phyloP scores from a whole-genome alignment of 805 yeast genomes.

The Myxozyma nipponensis region DNA sequence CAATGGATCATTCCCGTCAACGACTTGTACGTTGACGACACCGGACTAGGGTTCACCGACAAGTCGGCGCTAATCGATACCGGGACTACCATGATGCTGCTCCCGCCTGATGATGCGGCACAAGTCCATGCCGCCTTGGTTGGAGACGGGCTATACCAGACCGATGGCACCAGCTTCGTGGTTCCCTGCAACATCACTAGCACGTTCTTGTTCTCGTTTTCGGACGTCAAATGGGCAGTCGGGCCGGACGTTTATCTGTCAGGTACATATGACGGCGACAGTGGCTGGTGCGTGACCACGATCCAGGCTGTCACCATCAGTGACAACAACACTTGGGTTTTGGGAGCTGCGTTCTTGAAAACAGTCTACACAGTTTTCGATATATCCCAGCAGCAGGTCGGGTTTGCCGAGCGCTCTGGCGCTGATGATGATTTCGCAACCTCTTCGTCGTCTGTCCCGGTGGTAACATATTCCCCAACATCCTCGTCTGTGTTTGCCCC shows the following conservation, averaged over 20 bases:
- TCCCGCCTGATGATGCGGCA: slow-evolving; percentile 54
- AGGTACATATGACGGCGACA: slow-evolving; percentile 40
- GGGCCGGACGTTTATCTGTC: slow-evolving; percentile 49
- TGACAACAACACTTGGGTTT: slow-evolving; percentile 49
- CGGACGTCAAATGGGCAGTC: slow-evolving; percentile 46
- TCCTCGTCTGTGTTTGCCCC: slow-evolving; percentile 6
- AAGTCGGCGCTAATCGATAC: slow-evolving; percentile 52
- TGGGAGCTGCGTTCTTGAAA: slow-evolving; percentile 60
- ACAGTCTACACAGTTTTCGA: slow-evolving; percentile 57
- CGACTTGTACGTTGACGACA: slow-evolving; percentile 39
- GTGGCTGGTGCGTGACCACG: slow-evolving; percentile 61
- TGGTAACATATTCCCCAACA: neutral
- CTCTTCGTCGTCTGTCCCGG: neutral
- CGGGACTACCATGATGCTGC: slow-evolving; percentile 60
- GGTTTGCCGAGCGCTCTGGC: slow-evolving; percentile 44
- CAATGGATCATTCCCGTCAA: slow-evolving; percentile 52
- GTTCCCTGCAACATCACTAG: slow-evolving; percentile 52
- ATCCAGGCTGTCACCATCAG: slow-evolving; percentile 52
- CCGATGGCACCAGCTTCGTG: slow-evolving; percentile 64
- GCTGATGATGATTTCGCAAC: neutral
- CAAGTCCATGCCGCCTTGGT: slow-evolving; percentile 51
- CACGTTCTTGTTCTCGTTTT: slow-evolving; percentile 43
- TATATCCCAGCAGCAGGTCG: slow-evolving; percentile 47
- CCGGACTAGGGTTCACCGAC: slow-evolving; percentile 21
- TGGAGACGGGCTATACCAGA: slow-evolving; percentile 36